Evolutionary conservation across 2,329 filamentous ascomycete species (phyloP), one percentile per base, ranked within the genome.

Genomic region (Pseudogymnoascus sp.): DNA sequence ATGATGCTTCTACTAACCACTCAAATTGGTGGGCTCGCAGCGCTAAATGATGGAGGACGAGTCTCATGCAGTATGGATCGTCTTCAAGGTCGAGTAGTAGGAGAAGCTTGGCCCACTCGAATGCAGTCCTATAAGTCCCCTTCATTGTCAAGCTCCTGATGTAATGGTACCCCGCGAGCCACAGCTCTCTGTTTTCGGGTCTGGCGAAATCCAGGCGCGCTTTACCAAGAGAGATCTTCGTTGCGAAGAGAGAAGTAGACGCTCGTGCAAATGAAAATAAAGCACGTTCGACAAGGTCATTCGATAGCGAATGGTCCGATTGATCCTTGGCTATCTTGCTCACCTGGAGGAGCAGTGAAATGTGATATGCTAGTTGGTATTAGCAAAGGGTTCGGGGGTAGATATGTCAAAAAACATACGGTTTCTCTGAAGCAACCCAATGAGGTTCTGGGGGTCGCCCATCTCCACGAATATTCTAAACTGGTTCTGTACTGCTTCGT

Each of bases 261-360:
- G 92, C 90, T 38, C 93, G 85, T n/a, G 93, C 95, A 72, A 97
- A 93, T 0, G 90, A 90, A 77, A 97, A 97, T 5, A 99, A 82
- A 0, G 93, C 93, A 53, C 95, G 85, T 76, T 97, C 93, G 62
- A 96, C 85, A 1, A 97, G 83, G 70, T 97, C 93, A 3, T 91
- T 88, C 0, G 93, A 88, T 3, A 95, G 84, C 0, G 93, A 86
- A 73, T 92, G 88, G 72, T 97, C 95, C 62, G 91, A 86, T 72
- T 97, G 91, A 68, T 96, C 90, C 73, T 95, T 93, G 11, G 92
- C 92, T 60, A 97, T 89, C 73, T 91, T 91, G 66, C 91, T 96
- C 29, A 96, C 92, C 73, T 97, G 93, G 21, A 97, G 86, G n/a
- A 97, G 83, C 1, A 91, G 93, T 1, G 91, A 95, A 68, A 97